Evolutionary conservation across 768 basidiomycete species (phyloP).

Genomic region (Saitozyma podzolica): DNA sequence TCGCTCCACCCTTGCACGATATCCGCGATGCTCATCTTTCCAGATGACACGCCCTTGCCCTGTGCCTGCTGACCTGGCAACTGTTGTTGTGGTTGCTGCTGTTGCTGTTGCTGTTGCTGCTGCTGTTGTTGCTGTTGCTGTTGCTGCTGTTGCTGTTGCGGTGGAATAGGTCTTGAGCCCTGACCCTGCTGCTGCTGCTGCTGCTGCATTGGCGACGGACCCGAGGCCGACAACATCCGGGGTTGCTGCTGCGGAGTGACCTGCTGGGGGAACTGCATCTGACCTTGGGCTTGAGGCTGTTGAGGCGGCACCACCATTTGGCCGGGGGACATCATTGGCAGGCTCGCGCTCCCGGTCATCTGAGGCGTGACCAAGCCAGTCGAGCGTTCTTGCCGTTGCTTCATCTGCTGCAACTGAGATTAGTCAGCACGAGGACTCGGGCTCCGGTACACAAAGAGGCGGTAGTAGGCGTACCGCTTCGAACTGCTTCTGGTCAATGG

Average conservation of each 20-base stretch:
- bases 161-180: background rate
- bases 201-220: slow-evolving; percentile 18
- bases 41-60: background rate
- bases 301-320: slow-evolving; percentile 12
- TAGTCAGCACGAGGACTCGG: slow-evolving; percentile 6
- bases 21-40: slow-evolving; percentile 2
- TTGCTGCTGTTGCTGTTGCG: slow-evolving; percentile 19
- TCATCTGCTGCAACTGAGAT: slow-evolving; percentile 38
- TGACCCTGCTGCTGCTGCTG: slow-evolving; percentile 15
- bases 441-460: background rate
- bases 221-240: background rate
- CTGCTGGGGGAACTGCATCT: background rate
- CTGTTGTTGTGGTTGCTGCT: slow-evolving; percentile 9
- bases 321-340: slow-evolving; percentile 30
- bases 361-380: slow-evolving; percentile 28
- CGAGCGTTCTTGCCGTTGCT: slow-evolving; percentile 28
- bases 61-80: background rate
- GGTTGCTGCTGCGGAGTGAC: slow-evolving; percentile 9
- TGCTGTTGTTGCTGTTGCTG: slow-evolving; percentile 8
- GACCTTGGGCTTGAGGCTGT: slow-evolving; percentile 9
- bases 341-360: slow-evolving; percentile 9
- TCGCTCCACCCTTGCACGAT: slow-evolving; percentile 6
- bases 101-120: slow-evolving; percentile 6
- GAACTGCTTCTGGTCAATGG: slow-evolving; percentile 31
- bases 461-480: slow-evolving; percentile 26